Conservation (phyloP, 306 rosid genomes). For the Rosa rugosa region DNA sequence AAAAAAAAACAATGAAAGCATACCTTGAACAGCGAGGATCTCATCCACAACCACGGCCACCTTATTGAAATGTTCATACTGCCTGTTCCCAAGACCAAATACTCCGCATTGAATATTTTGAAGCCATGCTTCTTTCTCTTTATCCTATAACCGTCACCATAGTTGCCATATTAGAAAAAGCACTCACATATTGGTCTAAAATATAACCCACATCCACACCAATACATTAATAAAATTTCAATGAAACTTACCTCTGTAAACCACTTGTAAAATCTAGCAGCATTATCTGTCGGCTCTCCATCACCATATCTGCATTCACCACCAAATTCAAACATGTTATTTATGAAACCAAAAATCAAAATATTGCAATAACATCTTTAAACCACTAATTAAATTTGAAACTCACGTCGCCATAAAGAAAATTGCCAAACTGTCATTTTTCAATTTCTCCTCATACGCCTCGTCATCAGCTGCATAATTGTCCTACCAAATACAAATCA, state of each 20-base stretch:
- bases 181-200: constrained; percentile 9
- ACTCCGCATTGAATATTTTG: constrained; percentile 77
- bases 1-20: not conserved
- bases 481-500: constrained; percentile 49
- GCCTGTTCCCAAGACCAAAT: constrained; percentile 96
- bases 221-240: not conserved
- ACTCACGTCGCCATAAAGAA: constrained; percentile 98
- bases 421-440: constrained; percentile 59
- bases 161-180: not conserved
- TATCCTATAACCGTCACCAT: constrained; percentile 47
- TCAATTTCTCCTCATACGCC: constrained; percentile 68
- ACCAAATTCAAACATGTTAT: constrained; percentile 15
- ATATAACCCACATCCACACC: not conserved
- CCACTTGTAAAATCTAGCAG: constrained; percentile 95
- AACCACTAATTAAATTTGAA: not conserved
- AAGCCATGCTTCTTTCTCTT: constrained; percentile 81
- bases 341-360: constrained; percentile 4
- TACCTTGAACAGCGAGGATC: constrained; percentile 68
- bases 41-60: constrained; percentile 77
- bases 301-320: constrained; percentile 83
- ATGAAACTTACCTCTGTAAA: constrained; percentile 63
- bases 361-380: not conserved
- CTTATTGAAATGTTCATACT: constrained; percentile 98
- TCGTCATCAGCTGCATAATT: constrained; percentile 85
- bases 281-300: constrained; percentile 98